Evolutionary conservation across 257 asterid species (phyloP).

Genomic region (Solanum megistacrolobum): DNA sequence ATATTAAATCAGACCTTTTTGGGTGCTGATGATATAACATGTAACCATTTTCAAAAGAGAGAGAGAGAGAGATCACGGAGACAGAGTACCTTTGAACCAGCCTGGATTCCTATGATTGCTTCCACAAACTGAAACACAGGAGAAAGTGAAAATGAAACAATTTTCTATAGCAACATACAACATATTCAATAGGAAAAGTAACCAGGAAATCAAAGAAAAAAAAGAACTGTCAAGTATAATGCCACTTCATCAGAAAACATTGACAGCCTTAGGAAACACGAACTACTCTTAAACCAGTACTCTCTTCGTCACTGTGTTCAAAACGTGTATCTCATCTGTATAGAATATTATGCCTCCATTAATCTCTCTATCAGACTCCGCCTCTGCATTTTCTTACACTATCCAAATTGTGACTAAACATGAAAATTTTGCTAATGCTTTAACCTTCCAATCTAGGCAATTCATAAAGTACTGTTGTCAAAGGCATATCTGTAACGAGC

Average conservation of each 20-base stretch:
- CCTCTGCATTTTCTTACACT: background rate
- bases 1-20: background rate
- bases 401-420: background rate
- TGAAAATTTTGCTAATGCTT: background rate
- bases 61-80: background rate
- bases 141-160: background rate
- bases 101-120: conserved; percentile 63
- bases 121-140: conserved; percentile 68
- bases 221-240: background rate
- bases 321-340: background rate
- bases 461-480: background rate
- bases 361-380: background rate
- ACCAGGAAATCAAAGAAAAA: background rate
- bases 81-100: conserved; percentile 51
- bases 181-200: background rate
- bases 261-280: background rate
- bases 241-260: background rate
- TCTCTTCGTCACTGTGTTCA: background rate
- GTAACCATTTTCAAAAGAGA: background rate
- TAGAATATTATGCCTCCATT: background rate
- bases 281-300: background rate
- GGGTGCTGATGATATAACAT: background rate
- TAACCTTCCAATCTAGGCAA: background rate
- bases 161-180: background rate
- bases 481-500: background rate